phyloP scores from a whole-genome alignment of 352 stramenopile species.

The Phytophthora macrochlamydospora region DNA sequence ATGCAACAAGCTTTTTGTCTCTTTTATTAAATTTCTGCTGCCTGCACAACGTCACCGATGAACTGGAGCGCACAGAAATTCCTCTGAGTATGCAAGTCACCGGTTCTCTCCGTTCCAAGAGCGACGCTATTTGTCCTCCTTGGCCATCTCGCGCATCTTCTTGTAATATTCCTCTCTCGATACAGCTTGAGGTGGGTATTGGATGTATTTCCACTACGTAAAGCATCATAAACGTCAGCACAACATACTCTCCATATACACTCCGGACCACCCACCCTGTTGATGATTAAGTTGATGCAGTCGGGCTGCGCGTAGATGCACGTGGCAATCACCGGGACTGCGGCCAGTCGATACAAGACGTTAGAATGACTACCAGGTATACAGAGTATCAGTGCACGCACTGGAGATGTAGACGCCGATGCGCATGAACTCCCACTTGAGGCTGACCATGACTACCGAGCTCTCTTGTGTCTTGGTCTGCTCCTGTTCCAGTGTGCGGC shows the following conservation, averaged over 20 bases:
- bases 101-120: not conserved
- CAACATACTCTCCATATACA: not conserved
- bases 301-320: slow-evolving; percentile 87
- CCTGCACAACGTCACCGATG: not conserved
- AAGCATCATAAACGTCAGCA: not conserved
- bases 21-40: slow-evolving; percentile 16
- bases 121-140: slow-evolving; percentile 50
- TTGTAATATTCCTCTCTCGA: slow-evolving; percentile 78
- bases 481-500: slow-evolving; percentile 19
- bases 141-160: slow-evolving; percentile 75
- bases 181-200: slow-evolving; percentile 79
- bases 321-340: slow-evolving; percentile 80
- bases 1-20: slow-evolving; percentile 28
- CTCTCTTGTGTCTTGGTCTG: slow-evolving; percentile 12
- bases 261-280: slow-evolving; percentile 36
- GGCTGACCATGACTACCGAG: slow-evolving; percentile 55
- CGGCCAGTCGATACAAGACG: not conserved
- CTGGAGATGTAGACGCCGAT: slow-evolving; percentile 77
- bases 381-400: slow-evolving; percentile 27
- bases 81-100: not conserved
- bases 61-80: not conserved
- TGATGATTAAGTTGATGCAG: slow-evolving; percentile 83
- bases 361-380: not conserved
- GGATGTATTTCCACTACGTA: slow-evolving; percentile 83
- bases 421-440: slow-evolving; percentile 67